phyloP scores from a whole-genome alignment of 345 rosid species.

The Draba incana region DNA sequence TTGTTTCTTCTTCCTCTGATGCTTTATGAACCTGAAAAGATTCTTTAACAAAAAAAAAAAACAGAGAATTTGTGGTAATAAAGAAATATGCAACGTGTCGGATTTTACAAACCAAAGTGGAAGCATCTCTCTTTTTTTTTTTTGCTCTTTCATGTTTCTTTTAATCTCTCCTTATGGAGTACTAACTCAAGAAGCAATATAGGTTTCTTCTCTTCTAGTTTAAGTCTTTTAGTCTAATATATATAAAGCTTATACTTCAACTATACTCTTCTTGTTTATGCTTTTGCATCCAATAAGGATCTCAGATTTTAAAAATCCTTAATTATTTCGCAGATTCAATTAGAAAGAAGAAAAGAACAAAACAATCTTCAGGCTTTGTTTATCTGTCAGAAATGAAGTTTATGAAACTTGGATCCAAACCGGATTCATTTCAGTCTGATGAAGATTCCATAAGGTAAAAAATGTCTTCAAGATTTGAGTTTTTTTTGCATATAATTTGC shows the following conservation, averaged over 20 bases:
- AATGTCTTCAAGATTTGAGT: slow-evolving; percentile 3
- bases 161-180: slow-evolving; percentile 25
- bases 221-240: slow-evolving; percentile 8
- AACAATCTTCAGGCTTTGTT: slow-evolving; percentile 5
- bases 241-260: slow-evolving; percentile 34
- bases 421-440: slow-evolving; percentile 72
- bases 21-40: slow-evolving; percentile 44
- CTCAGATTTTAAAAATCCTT: slow-evolving; percentile 28
- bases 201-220: slow-evolving; percentile 37
- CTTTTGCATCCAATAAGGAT: slow-evolving; percentile 44
- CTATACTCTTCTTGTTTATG: slow-evolving; percentile 32
- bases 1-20: slow-evolving; percentile 44
- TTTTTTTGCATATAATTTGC: not conserved
- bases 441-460: slow-evolving; percentile 65
- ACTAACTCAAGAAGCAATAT: slow-evolving; percentile 32
- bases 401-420: slow-evolving; percentile 94
- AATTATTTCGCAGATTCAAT: slow-evolving; percentile 17
- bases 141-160: slow-evolving; percentile 26
- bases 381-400: slow-evolving; percentile 59
- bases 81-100: slow-evolving; percentile 38
- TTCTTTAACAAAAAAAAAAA: slow-evolving; percentile 21
- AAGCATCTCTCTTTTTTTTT: slow-evolving; percentile 22
- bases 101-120: slow-evolving; percentile 23
- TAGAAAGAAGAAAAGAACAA: slow-evolving; percentile 24
- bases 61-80: slow-evolving; percentile 27